Conservation (phyloP, 2,329 filamentous ascomycete genomes). For the Fusarium nanum region DNA sequence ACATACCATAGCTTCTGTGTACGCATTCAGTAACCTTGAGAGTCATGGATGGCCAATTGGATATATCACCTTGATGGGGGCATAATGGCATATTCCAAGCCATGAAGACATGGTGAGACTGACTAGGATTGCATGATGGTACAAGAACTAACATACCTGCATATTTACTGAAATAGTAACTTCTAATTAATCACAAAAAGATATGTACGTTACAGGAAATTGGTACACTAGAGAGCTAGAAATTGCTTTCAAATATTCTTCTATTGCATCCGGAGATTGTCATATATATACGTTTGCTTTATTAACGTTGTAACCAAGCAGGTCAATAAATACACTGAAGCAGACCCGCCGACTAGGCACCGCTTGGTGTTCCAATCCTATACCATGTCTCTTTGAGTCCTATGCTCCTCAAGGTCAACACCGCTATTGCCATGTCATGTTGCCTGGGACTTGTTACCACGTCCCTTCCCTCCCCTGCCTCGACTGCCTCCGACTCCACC, state of each 20-base stretch:
- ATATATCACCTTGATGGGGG: slow-evolving; percentile 15
- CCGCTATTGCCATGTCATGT: slow-evolving; percentile 8
- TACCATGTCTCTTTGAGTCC: slow-evolving; percentile 26
- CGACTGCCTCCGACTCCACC: slow-evolving; percentile 36
- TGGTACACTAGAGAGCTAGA: not conserved
- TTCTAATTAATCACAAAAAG: not conserved
- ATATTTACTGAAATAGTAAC: not conserved
- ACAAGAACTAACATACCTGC: not conserved
- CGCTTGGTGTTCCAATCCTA: slow-evolving; percentile 9
- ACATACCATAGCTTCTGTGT: slow-evolving; percentile 1
- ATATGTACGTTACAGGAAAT: not conserved
- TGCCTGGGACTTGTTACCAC: slow-evolving; percentile 35
- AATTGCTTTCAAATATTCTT: not conserved
- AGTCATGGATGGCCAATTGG: not conserved
- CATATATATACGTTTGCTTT: slow-evolving; percentile 26
- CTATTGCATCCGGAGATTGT: slow-evolving; percentile 20
- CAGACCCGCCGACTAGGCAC: slow-evolving; percentile 3
- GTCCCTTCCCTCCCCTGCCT: slow-evolving; percentile 40
- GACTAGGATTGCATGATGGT: not conserved
- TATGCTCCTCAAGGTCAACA: slow-evolving; percentile 34
- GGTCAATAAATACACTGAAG: slow-evolving; percentile 31
- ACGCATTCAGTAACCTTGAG: slow-evolving; percentile 20
- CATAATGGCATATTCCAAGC: not conserved
- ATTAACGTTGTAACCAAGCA: slow-evolving; percentile 11
- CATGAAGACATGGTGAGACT: not conserved